Base-by-base conservation (phyloP, 2,329 filamentous ascomycete species). In the Harringtonia lauricola region DNA sequence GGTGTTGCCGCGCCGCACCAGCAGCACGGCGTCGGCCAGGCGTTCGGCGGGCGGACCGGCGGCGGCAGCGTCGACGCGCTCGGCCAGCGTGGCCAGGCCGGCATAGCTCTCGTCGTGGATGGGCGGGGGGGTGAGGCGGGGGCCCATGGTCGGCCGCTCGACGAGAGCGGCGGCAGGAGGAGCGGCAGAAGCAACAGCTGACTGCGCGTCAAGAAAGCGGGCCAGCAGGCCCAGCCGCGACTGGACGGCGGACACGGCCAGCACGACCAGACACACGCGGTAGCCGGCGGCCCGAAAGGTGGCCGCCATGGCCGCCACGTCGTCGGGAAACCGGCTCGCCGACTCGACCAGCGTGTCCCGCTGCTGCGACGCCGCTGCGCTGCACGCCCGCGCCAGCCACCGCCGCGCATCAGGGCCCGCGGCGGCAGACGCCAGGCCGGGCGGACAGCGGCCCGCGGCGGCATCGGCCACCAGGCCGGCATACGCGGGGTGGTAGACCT, bases 81-180 rank as follows among this genome's bases (percentile, higher is more conserved):
- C 47, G 2, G 65, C 65, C 3, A 61, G 63, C 8, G 55, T 50
- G 14, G 58, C 43, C 15, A 71, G 42, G 2, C 67, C 67, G 3
- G 35, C 50, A 36, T 64, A 70, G 22, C 66, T 67, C 45, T 67
- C 67, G 41, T 70, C 64, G 41, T 72, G 68, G n/a, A 71, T 62
- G 45, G 48, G 55, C 15, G 52, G 53, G 4, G 67, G 67, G 33
- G 68, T 71, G 33, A 71, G 49, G 10, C 68, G 55, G 7, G 59
- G 49, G 1, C 65, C 65, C 34, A 71, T 14, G 15, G 19, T 17
- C 10, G 39, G 33, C 22, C 10, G 18, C n/a, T n/a, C n/a, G n/a
- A n/a, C n/a, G n/a, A n/a, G n/a, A n/a, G n/a, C n/a, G n/a, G n/a
- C n/a, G n/a, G n/a, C n/a, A n/a, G n/a, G n/a, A n/a, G n/a, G n/a